Percentiles rank a stretch among this genome's conserved stretches.
phyloP scores from a whole-genome alignment of 2,329 filamentous ascomycete species.

The Nothopassalora personata region DNA sequence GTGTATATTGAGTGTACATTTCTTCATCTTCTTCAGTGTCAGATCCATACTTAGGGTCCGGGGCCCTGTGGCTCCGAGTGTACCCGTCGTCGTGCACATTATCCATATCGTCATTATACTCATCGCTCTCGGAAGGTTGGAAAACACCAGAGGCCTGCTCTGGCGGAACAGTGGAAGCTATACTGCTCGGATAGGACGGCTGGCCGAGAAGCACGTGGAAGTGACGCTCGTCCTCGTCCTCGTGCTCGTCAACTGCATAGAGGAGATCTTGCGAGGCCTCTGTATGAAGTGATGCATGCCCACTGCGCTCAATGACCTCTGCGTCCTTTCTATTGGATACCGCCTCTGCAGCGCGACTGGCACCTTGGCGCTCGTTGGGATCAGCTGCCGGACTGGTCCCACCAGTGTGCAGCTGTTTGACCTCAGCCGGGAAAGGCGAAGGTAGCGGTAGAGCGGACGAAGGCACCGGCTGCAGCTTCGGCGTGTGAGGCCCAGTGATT shows the following conservation, averaged over 20 bases:
- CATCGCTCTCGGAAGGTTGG: neutral
- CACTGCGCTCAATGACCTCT: neutral
- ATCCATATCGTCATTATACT: conserved; percentile 3
- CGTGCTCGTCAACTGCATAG: neutral
- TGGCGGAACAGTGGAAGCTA: neutral
- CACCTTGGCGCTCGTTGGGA: neutral
- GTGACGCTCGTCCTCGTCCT: neutral
- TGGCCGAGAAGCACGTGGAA: neutral
- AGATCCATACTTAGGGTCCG: conserved; percentile 9
- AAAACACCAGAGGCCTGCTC: neutral
- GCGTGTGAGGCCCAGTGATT: conserved; percentile 25
- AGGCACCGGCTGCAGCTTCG: conserved; percentile 28
- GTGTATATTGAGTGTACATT: conserved; percentile 4
- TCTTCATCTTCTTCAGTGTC: conserved; percentile 23
- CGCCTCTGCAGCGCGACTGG: neutral
- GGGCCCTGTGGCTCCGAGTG: neutral
- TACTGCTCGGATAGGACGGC: neutral
- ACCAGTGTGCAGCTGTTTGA: neutral
- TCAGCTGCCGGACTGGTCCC: neutral
- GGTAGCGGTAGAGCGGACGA: conserved; percentile 30
- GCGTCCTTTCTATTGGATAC: neutral
- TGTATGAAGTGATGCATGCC: neutral
- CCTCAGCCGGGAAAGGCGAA: conserved; percentile 30
- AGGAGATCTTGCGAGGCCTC: neutral
- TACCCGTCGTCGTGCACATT: neutral